Base-by-base conservation (phyloP, 768 basidiomycete genomes). In the Boletales sp. region DNA sequence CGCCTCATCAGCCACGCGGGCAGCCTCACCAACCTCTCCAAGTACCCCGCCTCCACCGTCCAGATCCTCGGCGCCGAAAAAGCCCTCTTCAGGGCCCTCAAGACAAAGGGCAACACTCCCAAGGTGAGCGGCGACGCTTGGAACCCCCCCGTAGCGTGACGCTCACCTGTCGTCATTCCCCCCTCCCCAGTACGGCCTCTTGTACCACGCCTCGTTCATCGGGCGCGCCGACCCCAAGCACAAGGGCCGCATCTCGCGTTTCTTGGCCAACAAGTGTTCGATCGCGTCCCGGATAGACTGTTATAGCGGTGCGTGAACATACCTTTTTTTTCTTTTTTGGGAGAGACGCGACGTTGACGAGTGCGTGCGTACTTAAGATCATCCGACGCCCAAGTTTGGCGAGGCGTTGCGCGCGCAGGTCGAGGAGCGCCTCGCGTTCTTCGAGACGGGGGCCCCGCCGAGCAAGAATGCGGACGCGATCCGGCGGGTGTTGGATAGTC, bases 11-110 rank as follows among this genome's bases (percentile, higher is more conserved):
- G 88, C 59, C 95, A 98, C 64, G 94, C 95, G 17, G 95, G 95
- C 21, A 94, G 91, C 61, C 77, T 98, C 68, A 96, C 94, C 54
- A 98, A 97, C 70, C 72, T 98, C 50, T 90, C 89, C 79, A 98
- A 98, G 74, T 97, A 97, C 73, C 95, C 95, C 31, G 95, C 95
- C 1, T 93, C 90, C 63, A 98, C 95, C 13, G 95, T 98, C 37
- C 95, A 98, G 71, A 98, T 98, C 58, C 77, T 97, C 37, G 95
- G 95, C 59, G 95, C 95, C 19, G 95, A 98, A 75, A 98, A 98
- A 71, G 95, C 95, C 2, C 78, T 98, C 25, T 98, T 98, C 82
- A 76, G 95, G 48, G 95, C 95, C 0, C 76, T 98, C 63, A 98
- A 98, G 77, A 97, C 95, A 31, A 98, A 97, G 72, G 95, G 95